Evolutionary conservation across 225 moss, liverwort and hornwort genomes (phyloP).

Genomic region (Pseudisothecium myosuroides): DNA sequence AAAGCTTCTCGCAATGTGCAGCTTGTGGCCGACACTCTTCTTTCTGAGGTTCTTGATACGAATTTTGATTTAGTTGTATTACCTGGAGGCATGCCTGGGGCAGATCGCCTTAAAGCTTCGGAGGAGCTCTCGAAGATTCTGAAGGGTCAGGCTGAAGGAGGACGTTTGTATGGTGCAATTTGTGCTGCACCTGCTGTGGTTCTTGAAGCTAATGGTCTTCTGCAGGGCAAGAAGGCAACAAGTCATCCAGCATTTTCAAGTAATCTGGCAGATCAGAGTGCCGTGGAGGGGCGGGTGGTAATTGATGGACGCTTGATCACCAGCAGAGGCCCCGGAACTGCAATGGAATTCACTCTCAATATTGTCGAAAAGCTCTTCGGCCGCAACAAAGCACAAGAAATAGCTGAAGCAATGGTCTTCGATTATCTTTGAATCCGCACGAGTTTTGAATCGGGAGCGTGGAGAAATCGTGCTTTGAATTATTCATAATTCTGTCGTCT

Average conservation of each 20-base stretch:
- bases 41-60: constrained; percentile 31
- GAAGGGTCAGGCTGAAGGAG: constrained; percentile 39
- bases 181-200: constrained; percentile 95
- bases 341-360: constrained; percentile 77
- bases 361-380: constrained; percentile 74
- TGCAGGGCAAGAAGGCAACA: constrained; percentile 79
- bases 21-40: constrained; percentile 61
- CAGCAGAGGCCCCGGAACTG: constrained; percentile 88
- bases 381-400: constrained; percentile 34
- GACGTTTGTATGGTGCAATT: constrained; percentile 61
- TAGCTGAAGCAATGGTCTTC: constrained; percentile 71
- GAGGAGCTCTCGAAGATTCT: constrained; percentile 36
- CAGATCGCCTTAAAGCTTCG: constrained; percentile 51
- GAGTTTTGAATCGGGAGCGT: neutral
- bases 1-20: constrained; percentile 73
- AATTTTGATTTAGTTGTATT: constrained; percentile 67
- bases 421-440: constrained; percentile 26
- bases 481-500: neutral
- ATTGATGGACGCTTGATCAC: constrained; percentile 76
- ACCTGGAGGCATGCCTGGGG: constrained; percentile 90
- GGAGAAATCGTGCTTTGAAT: neutral
- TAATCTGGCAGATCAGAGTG: constrained; percentile 65
- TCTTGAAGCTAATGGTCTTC: constrained; percentile 45
- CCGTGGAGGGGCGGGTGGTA: constrained; percentile 64
- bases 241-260: constrained; percentile 61